Base-by-base conservation (phyloP, 495 filamentous ascomycete species). In the Daldinia grandis region DNA sequence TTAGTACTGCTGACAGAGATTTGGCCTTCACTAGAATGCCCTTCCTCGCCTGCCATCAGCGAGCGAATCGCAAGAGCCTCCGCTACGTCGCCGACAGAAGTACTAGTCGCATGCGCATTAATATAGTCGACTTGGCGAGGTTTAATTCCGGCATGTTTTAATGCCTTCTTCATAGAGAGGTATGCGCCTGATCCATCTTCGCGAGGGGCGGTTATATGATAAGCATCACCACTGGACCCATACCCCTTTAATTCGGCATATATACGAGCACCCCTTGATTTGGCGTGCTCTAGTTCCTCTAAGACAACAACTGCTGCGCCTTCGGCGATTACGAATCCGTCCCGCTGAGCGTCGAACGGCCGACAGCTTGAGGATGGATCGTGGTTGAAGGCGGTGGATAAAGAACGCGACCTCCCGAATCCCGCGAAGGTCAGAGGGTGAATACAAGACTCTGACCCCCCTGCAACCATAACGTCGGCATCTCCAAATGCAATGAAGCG, bases 31-130 rank as follows among this genome's bases (percentile, higher is more conserved):
- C 79, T 81, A 5, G 78, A 66, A 59, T 86, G 85, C 0, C 93
- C 94, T 6, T 90, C 86, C 3, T 88, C 83, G 1, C 91, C 92
- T 15, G 93, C 81, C 77, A 98, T 89, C 64, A 99, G 78, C 0
- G 84, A 74, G 63, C 90, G 89, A 75, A 98, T 96, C 0, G 95
- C 95, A 6, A 81, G 79, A 62, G 94, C 96, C 78, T 99, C 95
- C 0, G 95, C 95, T 1, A 86, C 85, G 80, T 99, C 95, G 0
- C 95, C 95, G 4, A 97, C 84, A 9, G 82, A 69, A 0, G 95
- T 99, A 7, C 90, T 92, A 0, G 95, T 98, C 4, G 94, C 95
- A 78, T 99, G 95, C 2, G 95, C 95, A 76, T 98, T 99, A 74
- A 99, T 86, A 77, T 99, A 99, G 74, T 94, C 93, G 0, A 99